These are phyloP conservation scores for Cinnamomum micranthum DNA, from an alignment of 164 flowering plant genomes.

Conservation along the genomic window DNA sequence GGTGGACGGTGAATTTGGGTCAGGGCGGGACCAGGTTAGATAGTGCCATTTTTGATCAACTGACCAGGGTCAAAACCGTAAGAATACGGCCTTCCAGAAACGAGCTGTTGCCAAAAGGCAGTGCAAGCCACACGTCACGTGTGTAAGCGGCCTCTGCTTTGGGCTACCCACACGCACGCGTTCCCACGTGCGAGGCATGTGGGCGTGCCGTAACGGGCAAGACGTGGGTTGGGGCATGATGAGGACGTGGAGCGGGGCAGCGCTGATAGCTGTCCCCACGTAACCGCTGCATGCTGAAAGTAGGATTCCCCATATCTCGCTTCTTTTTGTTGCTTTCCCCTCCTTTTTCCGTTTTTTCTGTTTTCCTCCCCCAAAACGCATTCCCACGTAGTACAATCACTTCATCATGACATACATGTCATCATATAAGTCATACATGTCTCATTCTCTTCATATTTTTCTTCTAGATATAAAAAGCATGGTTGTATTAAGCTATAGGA, in stretches of 20 bases:
- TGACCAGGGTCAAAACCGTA: neutral
- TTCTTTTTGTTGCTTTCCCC: conserved; percentile 8
- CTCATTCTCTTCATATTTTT: too few species aligned
- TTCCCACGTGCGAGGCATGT: neutral
- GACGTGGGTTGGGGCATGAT: neutral
- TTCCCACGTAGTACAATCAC: neutral
- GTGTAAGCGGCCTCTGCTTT: neutral
- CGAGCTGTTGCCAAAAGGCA: neutral
- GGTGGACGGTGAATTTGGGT: too few species aligned
- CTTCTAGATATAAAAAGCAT: too few species aligned
- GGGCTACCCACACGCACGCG: neutral
- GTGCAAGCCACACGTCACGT: conserved; percentile 4
- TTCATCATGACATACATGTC: too few species aligned
- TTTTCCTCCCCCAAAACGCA: conserved; percentile 8
- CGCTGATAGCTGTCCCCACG: conserved; percentile 19
- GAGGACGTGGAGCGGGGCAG: conserved; percentile 16
- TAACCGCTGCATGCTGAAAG: conserved; percentile 26
- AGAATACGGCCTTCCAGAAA: too few species aligned
- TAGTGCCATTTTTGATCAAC: neutral
- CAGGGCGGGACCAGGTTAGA: too few species aligned
- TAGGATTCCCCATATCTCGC: conserved; percentile 24
- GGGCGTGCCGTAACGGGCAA: neutral
- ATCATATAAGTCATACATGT: too few species aligned
- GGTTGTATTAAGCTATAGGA: too few species aligned
- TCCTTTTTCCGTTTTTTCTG: conserved; percentile 11